Base-by-base conservation (phyloP, 129 eudicot species). In the Apium graveolens region DNA sequence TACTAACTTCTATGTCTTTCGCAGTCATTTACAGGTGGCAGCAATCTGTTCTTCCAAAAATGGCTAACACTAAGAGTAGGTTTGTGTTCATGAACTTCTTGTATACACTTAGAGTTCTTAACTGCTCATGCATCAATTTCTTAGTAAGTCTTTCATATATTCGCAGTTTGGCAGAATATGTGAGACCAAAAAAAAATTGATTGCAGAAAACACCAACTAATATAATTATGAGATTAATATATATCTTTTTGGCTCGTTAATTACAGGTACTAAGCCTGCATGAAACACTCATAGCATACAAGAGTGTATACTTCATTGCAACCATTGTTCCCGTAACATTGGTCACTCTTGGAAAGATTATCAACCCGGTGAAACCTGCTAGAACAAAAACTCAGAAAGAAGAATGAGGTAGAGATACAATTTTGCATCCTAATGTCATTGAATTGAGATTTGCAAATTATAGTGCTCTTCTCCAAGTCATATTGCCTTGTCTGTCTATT, bases 21-120 rank as follows among this genome's bases (percentile, higher is more conserved):
- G 66, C 96, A 95, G 97, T 87, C 60, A 82, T 96, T 74, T 96
- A 88, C 84, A 90, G 96, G 81, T 96, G 99, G 97, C 96, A 96
- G 81, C 99, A 90, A 85, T 85, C 89, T 46, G 80, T 85, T 43
- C 89, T 91, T 43, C 75, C 89, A 17, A 83, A 79, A n/a, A 39
- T 46, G 78, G 82, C 81, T 31, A 75, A 78, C 12, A 41, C 92
- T 26, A 85, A 92, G 89, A 90, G 80, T 75, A 69, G 84, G 2
- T 75, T 96, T 13, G 84, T 78, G 73, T 80, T 90, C 31, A 45
- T 82, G 83, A 96, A 96, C 88, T 87, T 92, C 49, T 87, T 88
- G 74, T 96, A 92, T 87, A 87, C 97, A 21, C 79, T 91, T 73
- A 66, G 92, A 75, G 90, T 92, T 78, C 90, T 96, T 17, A 96